Base-by-base conservation (phyloP, 2,329 filamentous ascomycete species). In the Pyrenophora tritici-repentis region DNA sequence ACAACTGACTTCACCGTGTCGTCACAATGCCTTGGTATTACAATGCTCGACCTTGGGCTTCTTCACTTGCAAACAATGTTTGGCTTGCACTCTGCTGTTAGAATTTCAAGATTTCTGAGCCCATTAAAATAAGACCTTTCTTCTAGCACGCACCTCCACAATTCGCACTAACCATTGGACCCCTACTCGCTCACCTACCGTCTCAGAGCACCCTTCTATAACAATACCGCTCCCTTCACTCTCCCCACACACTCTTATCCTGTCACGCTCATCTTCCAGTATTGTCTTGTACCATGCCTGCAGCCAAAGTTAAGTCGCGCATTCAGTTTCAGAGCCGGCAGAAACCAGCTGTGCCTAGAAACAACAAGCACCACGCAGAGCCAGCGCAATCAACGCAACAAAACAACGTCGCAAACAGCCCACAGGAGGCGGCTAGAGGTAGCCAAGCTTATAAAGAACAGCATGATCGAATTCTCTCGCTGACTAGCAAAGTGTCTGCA, bases 241-340 rank as follows among this genome's bases (percentile, higher is more conserved):
- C 37, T 2, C 33, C 17, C 9, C 36, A 32, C 5, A 12, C 31
- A 22, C 7, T 36, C 17, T 24, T 24, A 34, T 22, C 9, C 33
- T 16, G 13, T 14, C 16, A 22, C 29, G 13, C 9, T n/a, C 17
- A 8, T 22, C 3, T 12, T 17, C 9, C 13, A 12, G 8, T 18
- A 1, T 26, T n/a, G 12, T 17, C 20, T 24, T 1, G 6, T 4
- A 17, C 40, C 24, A 55, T 48, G 49, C 34, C 32, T 14, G 32
- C 38, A 2, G n/a, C n/a, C 8, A 54, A 10, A 36, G 22, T 36
- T 6, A 54, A 40, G 34, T 37, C 42, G 20, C 47, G 47, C 36
- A 16, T 29, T 5, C 38, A 42, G 14, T 31, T 51, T 7, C 22
- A 26, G 13, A 22, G 18, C 31, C 34, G 31, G 3, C 17, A 3